A percentile compares a stretch with the other conserved stretches of the same genome.
These are phyloP conservation scores for Auriscalpium vulgare DNA, from an alignment of 768 basidiomycete species.

Conservation along the genomic window DNA sequence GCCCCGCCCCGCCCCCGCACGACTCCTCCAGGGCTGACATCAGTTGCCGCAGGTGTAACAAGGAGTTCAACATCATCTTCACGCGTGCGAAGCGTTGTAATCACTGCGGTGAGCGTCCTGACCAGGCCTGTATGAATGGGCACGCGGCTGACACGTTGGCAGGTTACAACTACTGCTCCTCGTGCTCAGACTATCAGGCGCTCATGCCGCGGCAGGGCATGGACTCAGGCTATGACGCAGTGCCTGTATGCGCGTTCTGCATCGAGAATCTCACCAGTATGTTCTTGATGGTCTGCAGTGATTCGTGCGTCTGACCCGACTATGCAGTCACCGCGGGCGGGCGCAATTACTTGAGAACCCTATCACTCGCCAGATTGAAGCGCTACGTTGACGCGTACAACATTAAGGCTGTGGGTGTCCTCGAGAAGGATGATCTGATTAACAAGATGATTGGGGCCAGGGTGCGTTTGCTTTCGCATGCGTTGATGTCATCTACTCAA, in stretches of 20 bases:
- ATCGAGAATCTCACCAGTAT: constrained; percentile 61
- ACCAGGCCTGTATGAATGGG: neutral
- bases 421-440: constrained; percentile 77
- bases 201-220: constrained; percentile 58
- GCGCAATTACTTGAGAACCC: constrained; percentile 42
- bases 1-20: constrained; percentile 40
- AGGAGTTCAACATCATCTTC: constrained; percentile 64
- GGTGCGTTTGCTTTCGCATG: constrained; percentile 30
- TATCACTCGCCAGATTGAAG: constrained; percentile 56
- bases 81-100: constrained; percentile 58
- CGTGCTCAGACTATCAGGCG: constrained; percentile 70
- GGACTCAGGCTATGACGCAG: constrained; percentile 53
- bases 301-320: constrained; percentile 1
- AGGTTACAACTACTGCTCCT: constrained; percentile 70
- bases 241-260: constrained; percentile 66
- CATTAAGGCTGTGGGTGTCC: constrained; percentile 49
- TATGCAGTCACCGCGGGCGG: constrained; percentile 62
- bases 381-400: constrained; percentile 66
- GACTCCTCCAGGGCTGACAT: constrained; percentile 24
- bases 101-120: constrained; percentile 55
- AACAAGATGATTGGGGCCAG: constrained; percentile 45
- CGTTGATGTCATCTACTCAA: neutral
- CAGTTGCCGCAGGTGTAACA: constrained; percentile 63
- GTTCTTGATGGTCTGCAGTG: constrained; percentile 1
- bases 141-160: constrained; percentile 6